These are phyloP conservation scores for Piromyces finnis DNA, from an alignment of 192 early-diverging fungal genomes.

Conservation along the genomic window DNA sequence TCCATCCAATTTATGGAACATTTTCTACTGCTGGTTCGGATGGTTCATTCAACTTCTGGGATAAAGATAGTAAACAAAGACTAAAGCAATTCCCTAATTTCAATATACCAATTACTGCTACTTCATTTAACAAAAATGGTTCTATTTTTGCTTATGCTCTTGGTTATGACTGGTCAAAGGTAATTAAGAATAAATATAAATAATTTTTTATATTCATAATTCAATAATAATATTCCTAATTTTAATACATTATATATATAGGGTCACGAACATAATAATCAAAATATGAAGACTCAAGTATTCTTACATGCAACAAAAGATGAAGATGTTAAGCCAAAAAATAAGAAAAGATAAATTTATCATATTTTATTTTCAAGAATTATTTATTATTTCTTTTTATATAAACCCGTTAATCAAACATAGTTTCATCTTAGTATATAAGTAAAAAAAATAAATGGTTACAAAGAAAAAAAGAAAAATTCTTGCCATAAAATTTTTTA, in stretches of 20 bases:
- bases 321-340: conserved; percentile 64
- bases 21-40: conserved; percentile 77
- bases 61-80: conserved; percentile 76
- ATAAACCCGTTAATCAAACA: too few species aligned
- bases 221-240: conserved; percentile 9
- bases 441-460: too few species aligned
- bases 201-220: too few species aligned
- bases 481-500: too few species aligned
- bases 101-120: conserved; percentile 42
- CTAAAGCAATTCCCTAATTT: conserved; percentile 55
- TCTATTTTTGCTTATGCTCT: conserved; percentile 80
- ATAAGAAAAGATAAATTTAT: conserved; percentile 8
- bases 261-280: conserved; percentile 48
- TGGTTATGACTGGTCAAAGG: conserved; percentile 71
- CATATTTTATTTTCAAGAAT: too few species aligned
- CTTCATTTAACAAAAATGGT: conserved; percentile 68
- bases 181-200: too few species aligned
- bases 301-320: conserved; percentile 59
- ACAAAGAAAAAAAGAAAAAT: too few species aligned
- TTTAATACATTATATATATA: conserved; percentile 7
- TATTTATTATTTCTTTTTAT: too few species aligned
- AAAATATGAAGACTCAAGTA: conserved; percentile 49
- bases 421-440: too few species aligned
- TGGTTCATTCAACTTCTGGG: conserved; percentile 81
- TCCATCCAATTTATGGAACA: conserved; percentile 73